Evolutionary conservation across 1,284 basidiomycete species (phyloP).

Genomic region (Leccinum pachyderme): DNA sequence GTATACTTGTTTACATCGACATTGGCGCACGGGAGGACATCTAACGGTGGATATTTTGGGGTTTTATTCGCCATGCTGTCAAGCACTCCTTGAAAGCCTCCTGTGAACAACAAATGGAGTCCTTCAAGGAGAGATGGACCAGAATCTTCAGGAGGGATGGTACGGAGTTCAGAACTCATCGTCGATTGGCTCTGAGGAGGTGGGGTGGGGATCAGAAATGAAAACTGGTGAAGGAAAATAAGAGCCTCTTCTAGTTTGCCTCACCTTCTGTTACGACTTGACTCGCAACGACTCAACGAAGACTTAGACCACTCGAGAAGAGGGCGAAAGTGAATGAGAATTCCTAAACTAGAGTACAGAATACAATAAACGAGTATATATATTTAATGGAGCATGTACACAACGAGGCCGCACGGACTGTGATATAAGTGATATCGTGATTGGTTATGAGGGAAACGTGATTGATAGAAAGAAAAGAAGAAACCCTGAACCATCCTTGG

Average conservation of each 20-base stretch:
- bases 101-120: constrained; percentile 5
- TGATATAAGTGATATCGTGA: too few relatives aligned
- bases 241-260: constrained; percentile 5
- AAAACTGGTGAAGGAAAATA: neutral
- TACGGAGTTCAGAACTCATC: constrained; percentile 12
- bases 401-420: too few relatives aligned
- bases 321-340: too few relatives aligned
- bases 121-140: constrained; percentile 6
- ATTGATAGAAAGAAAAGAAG: too few relatives aligned
- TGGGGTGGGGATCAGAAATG: neutral
- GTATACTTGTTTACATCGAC: constrained; percentile 13
- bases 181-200: neutral
- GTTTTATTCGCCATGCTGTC: constrained; percentile 2
- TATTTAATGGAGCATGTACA: too few relatives aligned
- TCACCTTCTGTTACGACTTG: too few relatives aligned
- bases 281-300: too few relatives aligned
- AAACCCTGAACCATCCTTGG: neutral
- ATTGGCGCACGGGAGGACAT: constrained; percentile 29
- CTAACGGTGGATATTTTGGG: constrained; percentile 20
- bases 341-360: too few relatives aligned
- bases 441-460: too few relatives aligned
- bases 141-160: constrained; percentile 18
- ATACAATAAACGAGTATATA: too few relatives aligned
- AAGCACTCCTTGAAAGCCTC: neutral
- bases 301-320: too few relatives aligned